A percentile compares a stretch with the other conserved stretches of the same genome.
These are phyloP conservation scores for Podosphaera fusca DNA, from an alignment of 2,329 filamentous ascomycete genomes.

Conservation along the genomic window DNA sequence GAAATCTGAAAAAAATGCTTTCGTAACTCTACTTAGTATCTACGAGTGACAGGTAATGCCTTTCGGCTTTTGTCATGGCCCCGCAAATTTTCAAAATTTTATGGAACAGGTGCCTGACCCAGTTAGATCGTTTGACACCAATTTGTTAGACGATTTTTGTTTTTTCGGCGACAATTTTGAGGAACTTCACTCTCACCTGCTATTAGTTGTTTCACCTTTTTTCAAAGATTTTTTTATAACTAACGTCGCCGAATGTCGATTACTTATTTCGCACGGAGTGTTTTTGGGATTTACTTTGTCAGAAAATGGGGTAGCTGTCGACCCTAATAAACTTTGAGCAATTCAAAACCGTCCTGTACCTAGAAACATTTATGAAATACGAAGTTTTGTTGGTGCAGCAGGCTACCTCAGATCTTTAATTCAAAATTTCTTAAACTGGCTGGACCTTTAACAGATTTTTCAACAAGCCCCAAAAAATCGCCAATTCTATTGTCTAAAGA, in stretches of 20 bases:
- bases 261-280: no score
- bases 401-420: not conserved
- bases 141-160: not conserved
- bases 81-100: not conserved
- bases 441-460: not conserved
- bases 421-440: no score
- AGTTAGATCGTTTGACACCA: not conserved
- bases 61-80: not conserved
- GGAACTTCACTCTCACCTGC: not conserved
- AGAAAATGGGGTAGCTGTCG: not conserved
- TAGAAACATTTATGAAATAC: not conserved
- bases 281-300: not conserved
- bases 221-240: not conserved
- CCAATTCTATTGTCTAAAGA: no score
- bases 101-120: not conserved
- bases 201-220: not conserved
- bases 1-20: not conserved
- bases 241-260: not conserved
- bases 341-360: not conserved
- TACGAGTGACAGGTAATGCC: not conserved
- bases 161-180: not conserved
- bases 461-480: no score
- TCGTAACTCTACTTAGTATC: not conserved
- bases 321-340: not conserved
- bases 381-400: not conserved